Evolutionary conservation across 345 rosid genomes (phyloP), one percentile per base, ranked within the genome.

Genomic region (Dimocarpus longan): DNA sequence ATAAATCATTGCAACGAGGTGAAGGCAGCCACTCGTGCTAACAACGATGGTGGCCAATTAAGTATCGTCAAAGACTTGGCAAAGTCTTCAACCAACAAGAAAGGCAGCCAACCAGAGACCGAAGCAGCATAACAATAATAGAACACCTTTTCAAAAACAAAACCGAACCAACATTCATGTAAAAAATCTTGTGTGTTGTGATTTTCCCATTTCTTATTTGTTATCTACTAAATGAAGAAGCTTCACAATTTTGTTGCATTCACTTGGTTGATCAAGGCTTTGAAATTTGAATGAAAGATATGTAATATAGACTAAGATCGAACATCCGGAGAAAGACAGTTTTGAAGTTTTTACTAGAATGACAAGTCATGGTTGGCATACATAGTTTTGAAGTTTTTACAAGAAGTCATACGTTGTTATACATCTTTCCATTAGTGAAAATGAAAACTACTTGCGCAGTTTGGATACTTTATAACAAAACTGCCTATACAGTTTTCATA

Each of bases 1-100:
- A 91, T 93, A 75, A 95, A 95, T 84, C 95, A 88, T 16, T 91
- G 96, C 88, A 93, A 93, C 26, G 98, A 92, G 90, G 79, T 89
- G 77, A 93, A 92, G 84, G 92, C 96, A 44, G 95, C 97, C 39
- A 90, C 94, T 11, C 75, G 89, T 22, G 98, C 95, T 26, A 85
- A 88, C 80, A 91, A 93, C 77, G 95, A 87, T 79, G 97, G 98
- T 18, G 97, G 97, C 26, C 96, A 88, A 77, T 87, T 94, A 22
- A 88, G 88, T 42, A 85, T 92, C 16, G 81, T 95, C 48, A 92
- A 92, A 73, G 66, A 84, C 9, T 83, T 87, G 40, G 21, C 84
- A 6, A 92, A 78, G 69, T 32, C 90, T 8, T 70, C 92, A 3
- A 78, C 52, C 7, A 80, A 78, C 12, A 82, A 91, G 84, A 89